A percentile compares a stretch with the other conserved stretches of the same genome.
These are phyloP conservation scores for Calocybe gambosa DNA, from an alignment of 1,284 basidiomycete species.

Conservation along the genomic window DNA sequence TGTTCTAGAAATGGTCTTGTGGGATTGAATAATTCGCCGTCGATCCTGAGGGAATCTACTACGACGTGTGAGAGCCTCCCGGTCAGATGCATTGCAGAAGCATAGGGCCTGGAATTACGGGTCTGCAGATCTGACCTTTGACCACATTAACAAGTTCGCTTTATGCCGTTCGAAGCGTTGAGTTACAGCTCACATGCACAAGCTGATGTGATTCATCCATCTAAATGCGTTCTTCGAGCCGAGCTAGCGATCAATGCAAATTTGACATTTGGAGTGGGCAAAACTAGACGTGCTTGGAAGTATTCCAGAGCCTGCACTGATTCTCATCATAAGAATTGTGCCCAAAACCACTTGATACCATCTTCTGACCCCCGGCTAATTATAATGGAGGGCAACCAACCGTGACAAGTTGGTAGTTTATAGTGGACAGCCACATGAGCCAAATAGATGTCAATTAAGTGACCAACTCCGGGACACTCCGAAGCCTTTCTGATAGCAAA, in stretches of 20 bases:
- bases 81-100: neutral
- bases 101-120: neutral
- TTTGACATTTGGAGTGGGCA: constrained; percentile 1
- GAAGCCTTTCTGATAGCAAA: constrained; percentile 24
- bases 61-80: neutral
- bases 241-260: neutral
- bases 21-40: neutral
- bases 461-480: constrained; percentile 26
- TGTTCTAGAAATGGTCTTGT: neutral
- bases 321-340: neutral
- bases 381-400: too few species aligned
- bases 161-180: neutral
- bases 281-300: neutral
- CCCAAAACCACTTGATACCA: neutral
- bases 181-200: neutral
- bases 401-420: too few species aligned
- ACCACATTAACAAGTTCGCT: neutral
- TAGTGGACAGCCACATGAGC: constrained; percentile 11
- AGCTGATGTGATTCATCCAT: neutral
- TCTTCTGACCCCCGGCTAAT: neutral
- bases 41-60: neutral
- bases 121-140: neutral
- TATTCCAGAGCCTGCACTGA: neutral
- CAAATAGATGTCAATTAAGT: constrained; percentile 12
- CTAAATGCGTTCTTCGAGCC: neutral